Percentiles rank a stretch among this genome's conserved stretches.
These are phyloP conservation scores for Cucurbitaria berberidis DNA, from an alignment of 2,329 filamentous ascomycete species.

Conservation along the genomic window DNA sequence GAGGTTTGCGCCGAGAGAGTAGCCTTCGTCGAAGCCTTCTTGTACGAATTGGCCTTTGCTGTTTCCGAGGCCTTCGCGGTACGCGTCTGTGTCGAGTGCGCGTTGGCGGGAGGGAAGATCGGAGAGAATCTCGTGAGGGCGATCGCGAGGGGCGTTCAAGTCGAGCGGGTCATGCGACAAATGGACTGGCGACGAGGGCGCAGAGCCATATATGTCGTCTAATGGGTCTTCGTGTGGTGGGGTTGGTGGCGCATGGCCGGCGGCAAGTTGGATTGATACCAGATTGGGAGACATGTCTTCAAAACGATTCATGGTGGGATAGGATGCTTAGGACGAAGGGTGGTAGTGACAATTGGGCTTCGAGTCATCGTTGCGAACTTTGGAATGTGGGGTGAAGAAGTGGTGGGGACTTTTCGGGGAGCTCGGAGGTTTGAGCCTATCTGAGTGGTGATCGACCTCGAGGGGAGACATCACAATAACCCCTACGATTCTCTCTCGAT, in stretches of 20 bases:
- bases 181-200: slow-evolving; percentile 47
- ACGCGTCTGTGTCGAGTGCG: slow-evolving; percentile 83
- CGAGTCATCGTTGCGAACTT: slow-evolving; percentile 15
- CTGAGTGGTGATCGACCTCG: slow-evolving; percentile 3
- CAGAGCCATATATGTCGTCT: slow-evolving; percentile 57
- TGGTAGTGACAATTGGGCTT: neutral
- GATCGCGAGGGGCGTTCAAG: slow-evolving; percentile 1
- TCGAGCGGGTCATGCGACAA: neutral
- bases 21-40: slow-evolving; percentile 89
- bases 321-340: neutral
- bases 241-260: slow-evolving; percentile 39
- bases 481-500: neutral
- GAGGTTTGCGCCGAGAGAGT: slow-evolving; percentile 79
- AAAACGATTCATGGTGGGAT: slow-evolving; percentile 20
- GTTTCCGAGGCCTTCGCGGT: slow-evolving; percentile 81
- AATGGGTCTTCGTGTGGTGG: slow-evolving; percentile 45
- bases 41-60: slow-evolving; percentile 82
- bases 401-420: slow-evolving; percentile 23
- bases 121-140: slow-evolving; percentile 58
- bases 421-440: slow-evolving; percentile 24
- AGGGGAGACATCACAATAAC: neutral
- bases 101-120: slow-evolving; percentile 77
- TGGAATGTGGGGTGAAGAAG: slow-evolving; percentile 13
- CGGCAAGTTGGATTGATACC: slow-evolving; percentile 34
- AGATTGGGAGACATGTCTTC: slow-evolving; percentile 35